Percentiles rank a stretch among this genome's conserved stretches.
These are phyloP conservation scores for Marchantia polymorpha DNA, from an alignment of 225 moss, liverwort and hornwort species.

Conservation along the genomic window DNA sequence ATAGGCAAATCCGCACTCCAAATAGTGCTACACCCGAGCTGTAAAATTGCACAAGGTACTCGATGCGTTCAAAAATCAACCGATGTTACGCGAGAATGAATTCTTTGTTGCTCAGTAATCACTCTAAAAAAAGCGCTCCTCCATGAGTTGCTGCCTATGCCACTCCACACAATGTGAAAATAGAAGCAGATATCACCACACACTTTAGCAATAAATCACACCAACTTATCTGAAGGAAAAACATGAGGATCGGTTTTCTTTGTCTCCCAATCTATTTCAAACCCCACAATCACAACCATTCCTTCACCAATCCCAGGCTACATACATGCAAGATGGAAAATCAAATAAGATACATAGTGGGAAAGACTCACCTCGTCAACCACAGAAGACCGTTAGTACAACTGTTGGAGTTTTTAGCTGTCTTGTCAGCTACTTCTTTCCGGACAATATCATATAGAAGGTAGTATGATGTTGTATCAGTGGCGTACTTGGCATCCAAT, in stretches of 20 bases:
- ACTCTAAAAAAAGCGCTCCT: too few relatives aligned
- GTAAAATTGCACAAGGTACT: too few relatives aligned
- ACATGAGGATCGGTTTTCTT: background rate
- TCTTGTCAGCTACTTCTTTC: slow-evolving; percentile 66
- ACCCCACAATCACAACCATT: background rate
- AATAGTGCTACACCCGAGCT: too few relatives aligned
- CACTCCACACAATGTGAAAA: background rate
- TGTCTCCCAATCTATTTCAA: background rate
- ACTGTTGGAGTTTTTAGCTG: slow-evolving; percentile 76
- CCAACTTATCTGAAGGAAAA: background rate
- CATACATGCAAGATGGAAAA: background rate
- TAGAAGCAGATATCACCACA: background rate
- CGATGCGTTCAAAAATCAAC: too few relatives aligned
- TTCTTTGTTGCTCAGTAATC: too few relatives aligned
- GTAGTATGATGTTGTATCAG: slow-evolving; percentile 52
- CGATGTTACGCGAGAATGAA: too few relatives aligned
- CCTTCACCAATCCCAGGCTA: background rate
- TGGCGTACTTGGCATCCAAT: slow-evolving; percentile 53
- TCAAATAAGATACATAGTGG: background rate
- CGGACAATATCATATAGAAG: slow-evolving; percentile 67
- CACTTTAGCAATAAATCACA: background rate
- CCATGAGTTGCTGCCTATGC: too few relatives aligned
- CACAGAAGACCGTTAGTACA: slow-evolving; percentile 86
- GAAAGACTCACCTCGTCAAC: slow-evolving; percentile 67
- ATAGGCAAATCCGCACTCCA: too few relatives aligned